These are phyloP conservation scores for Camelina laxa DNA, from an alignment of 345 rosid genomes.

Conservation along the genomic window DNA sequence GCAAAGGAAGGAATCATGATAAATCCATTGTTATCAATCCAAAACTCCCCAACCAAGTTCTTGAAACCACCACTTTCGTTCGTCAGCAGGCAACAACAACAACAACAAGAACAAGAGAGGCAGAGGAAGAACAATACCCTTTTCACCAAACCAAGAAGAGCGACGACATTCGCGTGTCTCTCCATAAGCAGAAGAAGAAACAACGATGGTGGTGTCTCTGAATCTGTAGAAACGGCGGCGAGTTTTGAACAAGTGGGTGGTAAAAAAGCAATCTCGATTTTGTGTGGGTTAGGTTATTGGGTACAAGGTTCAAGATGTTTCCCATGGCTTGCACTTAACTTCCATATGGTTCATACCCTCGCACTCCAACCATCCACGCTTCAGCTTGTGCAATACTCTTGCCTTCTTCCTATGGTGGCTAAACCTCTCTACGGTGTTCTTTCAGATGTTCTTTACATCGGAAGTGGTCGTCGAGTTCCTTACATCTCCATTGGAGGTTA, in stretches of 20 bases:
- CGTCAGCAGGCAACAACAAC: constrained; percentile 26
- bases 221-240: constrained; percentile 34
- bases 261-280: constrained; percentile 51
- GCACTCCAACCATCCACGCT: constrained; percentile 69
- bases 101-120: constrained; percentile 7
- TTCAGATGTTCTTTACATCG: constrained; percentile 75
- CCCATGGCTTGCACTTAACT: constrained; percentile 93
- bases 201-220: constrained; percentile 41
- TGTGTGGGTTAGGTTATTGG: constrained; percentile 94
- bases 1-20: constrained; percentile 26
- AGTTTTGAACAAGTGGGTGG: constrained; percentile 50
- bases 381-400: constrained; percentile 87
- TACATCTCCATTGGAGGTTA: constrained; percentile 85
- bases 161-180: constrained; percentile 43
- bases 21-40: constrained; percentile 35
- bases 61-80: constrained; percentile 13
- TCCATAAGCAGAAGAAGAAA: constrained; percentile 43
- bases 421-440: constrained; percentile 86
- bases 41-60: constrained; percentile 35
- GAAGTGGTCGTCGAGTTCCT: constrained; percentile 79
- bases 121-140: constrained; percentile 32
- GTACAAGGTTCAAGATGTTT: constrained; percentile 90
- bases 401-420: constrained; percentile 86
- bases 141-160: constrained; percentile 34
- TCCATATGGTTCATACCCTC: constrained; percentile 78